Base-by-base conservation (phyloP, 176 grass and related monocot genomes). In the Oryza meyeriana region DNA sequence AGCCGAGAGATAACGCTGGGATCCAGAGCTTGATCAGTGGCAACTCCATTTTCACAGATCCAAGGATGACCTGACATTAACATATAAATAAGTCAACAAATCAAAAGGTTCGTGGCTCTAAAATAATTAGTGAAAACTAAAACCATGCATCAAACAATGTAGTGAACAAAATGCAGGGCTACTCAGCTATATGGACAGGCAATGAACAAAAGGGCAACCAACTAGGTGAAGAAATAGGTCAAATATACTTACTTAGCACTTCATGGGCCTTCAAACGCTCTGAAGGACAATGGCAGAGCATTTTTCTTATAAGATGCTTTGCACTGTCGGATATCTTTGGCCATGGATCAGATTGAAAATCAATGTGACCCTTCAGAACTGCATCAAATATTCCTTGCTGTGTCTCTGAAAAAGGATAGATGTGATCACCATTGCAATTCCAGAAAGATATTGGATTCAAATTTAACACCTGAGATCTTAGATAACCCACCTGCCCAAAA, bases 371-470 rank as follows among this genome's bases (percentile, higher is more conserved):
- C 80, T 90, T 89, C 74, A 93, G 81, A 82, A 99, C 86, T 72
- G 90, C 93, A 31, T 99, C 96, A 92, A 95, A 99, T 95, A 99
- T 95, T 28, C 96, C 96, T 86, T 95, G 80, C 9, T 94, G 92
- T 48, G 81, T 86, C 58, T 94, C 92, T 94, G 80, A 30, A 72
- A 83, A 63, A 87, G 22, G 58, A 83, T 3, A 79, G 62, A 69
- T 73, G 6, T 48, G 6, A 78, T 38, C 33, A 70, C 6, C 57
- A 81, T 90, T 63, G 33, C 20, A 72, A 86, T 74, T 81, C 62
- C 29, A 74, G 22, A 83, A 74, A 81, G 18, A 65, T 16, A 79
- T 2, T 73, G 11, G 3, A 22, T 58, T 50, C 71, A 69, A 52
- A 69, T 74, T 69, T 28, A 74, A 88, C 61, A 69, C 48, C 22